Base-by-base conservation (phyloP, 1,284 basidiomycete species). In the Mycosarcoma mackinlayi region DNA sequence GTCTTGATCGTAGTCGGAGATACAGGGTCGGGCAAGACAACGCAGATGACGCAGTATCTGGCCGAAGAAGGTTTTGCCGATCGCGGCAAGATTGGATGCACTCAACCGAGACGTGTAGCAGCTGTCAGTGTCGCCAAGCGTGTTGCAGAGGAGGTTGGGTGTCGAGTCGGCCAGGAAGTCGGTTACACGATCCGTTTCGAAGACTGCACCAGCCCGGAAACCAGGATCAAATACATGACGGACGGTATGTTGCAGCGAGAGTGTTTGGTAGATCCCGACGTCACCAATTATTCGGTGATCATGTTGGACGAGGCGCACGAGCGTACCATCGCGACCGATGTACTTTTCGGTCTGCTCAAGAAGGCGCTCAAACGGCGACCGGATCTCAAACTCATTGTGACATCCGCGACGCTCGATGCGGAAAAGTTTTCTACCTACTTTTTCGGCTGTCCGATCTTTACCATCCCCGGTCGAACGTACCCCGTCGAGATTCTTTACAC, bases 301-400 rank as follows among this genome's bases (percentile, higher is more conserved):
- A 98, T 99, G 91, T 86, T 99, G 77, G 95, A 99, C 83, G 95
- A 99, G 85, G 95, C 96, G 13, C 95, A 99, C 85, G 96, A 99
- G 84, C 89, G 95, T 47, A 98, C 95, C 0, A 97, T 99, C 73
- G 90, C 94, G 4, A 99, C 95, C 10, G 96, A 99, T 84, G 94
- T 98, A 16, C 85, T 99, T 45, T 98, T 99, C 78, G 95, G 96
- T 73, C 86, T 99, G 19, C 83, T 98, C 73, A 98, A 98, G 85
- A 97, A 98, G 88, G 91, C 95, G 27, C 90, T 96, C 77, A 94
- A 93, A 81, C 89, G 92, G 38, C 89, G 96, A 51, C 90, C 93
- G 3, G 96, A 98, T 82, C 88, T 99, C 68, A 98, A 98, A 83
- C 87, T 98, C 38, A 98, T 98, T 73, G 94, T 98, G 64, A 98